Conservation (phyloP, 768 basidiomycete species). For the Xerocomellus chrysenteron region DNA sequence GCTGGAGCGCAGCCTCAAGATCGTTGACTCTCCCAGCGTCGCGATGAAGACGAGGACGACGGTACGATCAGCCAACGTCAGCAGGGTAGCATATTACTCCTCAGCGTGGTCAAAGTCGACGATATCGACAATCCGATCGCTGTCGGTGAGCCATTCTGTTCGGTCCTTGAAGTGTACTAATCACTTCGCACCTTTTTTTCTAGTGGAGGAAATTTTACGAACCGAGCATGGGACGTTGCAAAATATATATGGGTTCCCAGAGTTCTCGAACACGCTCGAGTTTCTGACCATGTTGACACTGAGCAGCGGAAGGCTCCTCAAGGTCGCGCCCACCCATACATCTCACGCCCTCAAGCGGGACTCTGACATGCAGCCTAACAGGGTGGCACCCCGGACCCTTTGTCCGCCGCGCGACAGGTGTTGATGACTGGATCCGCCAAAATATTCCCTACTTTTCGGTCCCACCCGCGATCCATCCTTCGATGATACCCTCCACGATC, state of each 20-base stretch:
- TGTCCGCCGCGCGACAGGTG: slow-evolving; percentile 77
- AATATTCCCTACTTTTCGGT: slow-evolving; percentile 87
- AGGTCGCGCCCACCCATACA: slow-evolving; percentile 43
- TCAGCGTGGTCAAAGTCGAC: slow-evolving; percentile 90
- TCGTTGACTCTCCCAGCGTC: slow-evolving; percentile 95
- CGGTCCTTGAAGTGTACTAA: not conserved
- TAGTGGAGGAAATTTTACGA: slow-evolving; percentile 84
- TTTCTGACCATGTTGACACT: slow-evolving; percentile 91
- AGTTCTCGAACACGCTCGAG: slow-evolving; percentile 68
- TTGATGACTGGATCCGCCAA: slow-evolving; percentile 92
- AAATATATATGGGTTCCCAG: slow-evolving; percentile 83
- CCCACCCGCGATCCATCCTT: slow-evolving; percentile 79
- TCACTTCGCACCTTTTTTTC: not conserved
- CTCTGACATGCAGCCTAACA: slow-evolving; percentile 21
- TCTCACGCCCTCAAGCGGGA: no score
- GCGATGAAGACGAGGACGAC: slow-evolving; percentile 70
- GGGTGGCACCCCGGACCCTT: slow-evolving; percentile 91
- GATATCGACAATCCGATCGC: slow-evolving; percentile 87
- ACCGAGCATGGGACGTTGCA: slow-evolving; percentile 70
- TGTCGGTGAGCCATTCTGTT: slow-evolving; percentile 58
- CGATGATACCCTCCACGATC: slow-evolving; percentile 56
- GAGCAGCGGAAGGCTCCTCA: slow-evolving; percentile 76
- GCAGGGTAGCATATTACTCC: slow-evolving; percentile 55
- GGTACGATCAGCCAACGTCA: slow-evolving; percentile 45
- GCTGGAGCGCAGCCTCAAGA: slow-evolving; percentile 86